Evolutionary conservation across 2,329 filamentous ascomycete genomes (phyloP).

Genomic region (Neofusicoccum parvum): DNA sequence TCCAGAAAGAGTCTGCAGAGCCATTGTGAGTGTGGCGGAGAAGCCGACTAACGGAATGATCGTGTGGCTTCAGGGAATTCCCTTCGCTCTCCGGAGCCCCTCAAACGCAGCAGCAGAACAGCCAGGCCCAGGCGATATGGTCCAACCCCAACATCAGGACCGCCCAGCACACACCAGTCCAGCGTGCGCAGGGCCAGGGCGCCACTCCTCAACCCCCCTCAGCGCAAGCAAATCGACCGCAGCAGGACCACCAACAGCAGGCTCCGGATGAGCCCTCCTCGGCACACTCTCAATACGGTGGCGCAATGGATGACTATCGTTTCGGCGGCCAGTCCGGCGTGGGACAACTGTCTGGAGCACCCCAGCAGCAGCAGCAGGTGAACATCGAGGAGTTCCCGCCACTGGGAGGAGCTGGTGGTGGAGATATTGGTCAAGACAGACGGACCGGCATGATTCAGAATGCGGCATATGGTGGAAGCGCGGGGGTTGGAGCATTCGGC

Average conservation of each 20-base stretch:
- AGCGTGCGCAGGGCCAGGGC: constrained; percentile 51
- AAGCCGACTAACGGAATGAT: neutral
- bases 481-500: constrained; percentile 36
- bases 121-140: constrained; percentile 57
- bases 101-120: constrained; percentile 56
- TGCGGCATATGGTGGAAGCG: constrained; percentile 47
- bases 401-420: constrained; percentile 54
- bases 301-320: constrained; percentile 57
- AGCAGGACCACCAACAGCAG: constrained; percentile 43
- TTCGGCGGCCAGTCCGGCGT: constrained; percentile 59
- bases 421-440: constrained; percentile 54
- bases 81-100: constrained; percentile 61
- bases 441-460: constrained; percentile 55
- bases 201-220: constrained; percentile 24
- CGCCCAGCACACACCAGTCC: constrained; percentile 55
- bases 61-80: constrained; percentile 55
- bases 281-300: constrained; percentile 54
- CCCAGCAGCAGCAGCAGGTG: constrained; percentile 54
- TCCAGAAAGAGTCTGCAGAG: neutral
- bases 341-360: constrained; percentile 52
- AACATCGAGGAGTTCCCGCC: constrained; percentile 65
- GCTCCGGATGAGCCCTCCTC: constrained; percentile 42
- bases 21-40: neutral
- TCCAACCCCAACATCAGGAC: constrained; percentile 59
- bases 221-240: constrained; percentile 34